These are phyloP conservation scores for Lactuca sativa DNA, from an alignment of 129 eudicot genomes.

Conservation along the genomic window DNA sequence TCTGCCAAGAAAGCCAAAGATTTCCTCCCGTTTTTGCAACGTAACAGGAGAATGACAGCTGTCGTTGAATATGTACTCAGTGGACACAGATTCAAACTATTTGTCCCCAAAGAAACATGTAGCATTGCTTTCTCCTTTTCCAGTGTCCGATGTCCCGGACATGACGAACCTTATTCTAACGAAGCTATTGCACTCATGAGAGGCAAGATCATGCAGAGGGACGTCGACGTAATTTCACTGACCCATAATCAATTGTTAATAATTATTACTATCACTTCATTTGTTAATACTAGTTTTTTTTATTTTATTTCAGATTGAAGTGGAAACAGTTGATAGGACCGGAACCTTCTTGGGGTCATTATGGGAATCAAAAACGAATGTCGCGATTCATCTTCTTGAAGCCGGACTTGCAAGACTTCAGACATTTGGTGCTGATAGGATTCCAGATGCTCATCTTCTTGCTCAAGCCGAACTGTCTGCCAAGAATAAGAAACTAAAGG, in stretches of 20 bases:
- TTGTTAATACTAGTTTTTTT: conserved; percentile 2
- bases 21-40: conserved; percentile 82
- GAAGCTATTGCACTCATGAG: conserved; percentile 97
- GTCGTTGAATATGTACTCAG: conserved; percentile 93
- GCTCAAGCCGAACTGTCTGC: conserved; percentile 91
- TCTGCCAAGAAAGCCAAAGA: conserved; percentile 84
- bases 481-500: conserved; percentile 83
- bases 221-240: conserved; percentile 70
- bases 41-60: conserved; percentile 87
- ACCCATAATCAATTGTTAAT: background rate
- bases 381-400: conserved; percentile 66
- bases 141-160: conserved; percentile 97
- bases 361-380: conserved; percentile 82
- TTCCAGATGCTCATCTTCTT: conserved; percentile 83
- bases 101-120: conserved; percentile 90
- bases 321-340: conserved; percentile 97
- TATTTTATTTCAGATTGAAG: conserved; percentile 76
- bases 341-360: conserved; percentile 94
- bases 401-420: conserved; percentile 95
- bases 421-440: conserved; percentile 74
- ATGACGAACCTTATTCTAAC: conserved; percentile 84
- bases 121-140: conserved; percentile 86
- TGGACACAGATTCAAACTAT: conserved; percentile 84
- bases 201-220: conserved; percentile 95
- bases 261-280: background rate